Evolutionary conservation across 2,329 filamentous ascomycete species (phyloP).

Genomic region (Penicillium psychrosexuale): DNA sequence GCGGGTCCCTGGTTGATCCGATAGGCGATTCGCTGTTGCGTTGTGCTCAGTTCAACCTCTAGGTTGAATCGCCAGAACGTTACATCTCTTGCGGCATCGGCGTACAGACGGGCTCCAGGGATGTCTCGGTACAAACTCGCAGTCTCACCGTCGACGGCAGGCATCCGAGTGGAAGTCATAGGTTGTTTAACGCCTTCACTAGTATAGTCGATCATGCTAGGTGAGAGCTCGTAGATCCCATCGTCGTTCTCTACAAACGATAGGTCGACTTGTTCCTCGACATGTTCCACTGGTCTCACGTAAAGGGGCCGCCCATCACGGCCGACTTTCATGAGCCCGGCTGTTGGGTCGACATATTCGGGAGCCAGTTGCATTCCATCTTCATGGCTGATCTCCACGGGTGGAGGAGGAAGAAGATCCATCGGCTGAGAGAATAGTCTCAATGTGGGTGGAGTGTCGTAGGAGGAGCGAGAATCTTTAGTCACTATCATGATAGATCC

Average conservation of each 20-base stretch:
- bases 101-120: slow-evolving; percentile 74
- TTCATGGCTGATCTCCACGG: slow-evolving; percentile 63
- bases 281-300: slow-evolving; percentile 81
- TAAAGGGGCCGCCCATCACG: slow-evolving; percentile 82
- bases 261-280: slow-evolving; percentile 73
- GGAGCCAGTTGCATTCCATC: slow-evolving; percentile 60
- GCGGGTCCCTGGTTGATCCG: slow-evolving; percentile 89
- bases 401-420: slow-evolving; percentile 75
- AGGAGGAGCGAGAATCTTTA: slow-evolving; percentile 75
- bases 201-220: slow-evolving; percentile 45
- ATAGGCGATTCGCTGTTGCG: slow-evolving; percentile 85
- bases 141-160: slow-evolving; percentile 68
- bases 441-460: slow-evolving; percentile 72
- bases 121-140: slow-evolving; percentile 79
- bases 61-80: slow-evolving; percentile 98
- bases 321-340: slow-evolving; percentile 80
- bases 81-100: slow-evolving; percentile 76
- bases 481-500: slow-evolving; percentile 96
- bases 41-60: slow-evolving; percentile 76
- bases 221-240: slow-evolving; percentile 73
- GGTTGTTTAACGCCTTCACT: slow-evolving; percentile 39
- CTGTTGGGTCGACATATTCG: slow-evolving; percentile 83
- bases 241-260: slow-evolving; percentile 75
- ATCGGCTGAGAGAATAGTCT: slow-evolving; percentile 84
- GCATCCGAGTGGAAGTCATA: slow-evolving; percentile 48